These are phyloP conservation scores for Ceratocystis ficicola DNA, from an alignment of 2,329 filamentous ascomycete species.

Conservation along the genomic window DNA sequence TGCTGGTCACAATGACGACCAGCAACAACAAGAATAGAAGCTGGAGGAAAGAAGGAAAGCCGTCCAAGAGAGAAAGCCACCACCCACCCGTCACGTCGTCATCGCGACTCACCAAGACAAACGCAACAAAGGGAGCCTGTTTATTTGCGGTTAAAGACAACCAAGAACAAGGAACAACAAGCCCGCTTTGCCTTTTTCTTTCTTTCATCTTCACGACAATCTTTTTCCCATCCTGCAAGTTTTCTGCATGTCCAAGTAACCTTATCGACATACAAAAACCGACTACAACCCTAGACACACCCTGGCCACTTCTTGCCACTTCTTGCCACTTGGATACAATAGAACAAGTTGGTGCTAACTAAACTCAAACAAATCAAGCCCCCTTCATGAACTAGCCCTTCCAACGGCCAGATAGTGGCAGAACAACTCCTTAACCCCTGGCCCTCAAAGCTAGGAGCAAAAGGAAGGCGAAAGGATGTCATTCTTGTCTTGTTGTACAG, in stretches of 20 bases:
- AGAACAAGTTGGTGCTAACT: neutral
- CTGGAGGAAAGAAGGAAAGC: neutral
- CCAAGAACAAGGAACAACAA: neutral
- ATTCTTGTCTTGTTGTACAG: too few species aligned
- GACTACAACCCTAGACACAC: neutral
- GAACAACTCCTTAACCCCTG: neutral
- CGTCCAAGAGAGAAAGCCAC: neutral
- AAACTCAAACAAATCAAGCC: neutral
- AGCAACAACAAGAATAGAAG: neutral
- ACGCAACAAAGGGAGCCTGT: too few species aligned
- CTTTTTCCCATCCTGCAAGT: neutral
- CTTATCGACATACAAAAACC: neutral
- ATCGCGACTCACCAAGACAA: too few species aligned
- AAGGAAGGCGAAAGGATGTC: neutral
- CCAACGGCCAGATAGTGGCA: neutral
- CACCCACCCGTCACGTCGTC: too few species aligned
- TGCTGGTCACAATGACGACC: too few species aligned
- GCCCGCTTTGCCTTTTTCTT: neutral
- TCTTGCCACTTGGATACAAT: neutral
- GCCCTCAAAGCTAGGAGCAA: neutral
- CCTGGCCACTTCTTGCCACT: neutral
- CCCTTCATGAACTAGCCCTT: too few species aligned
- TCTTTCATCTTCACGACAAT: neutral
- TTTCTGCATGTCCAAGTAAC: constrained; percentile 3
- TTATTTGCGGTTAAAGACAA: too few species aligned